Conservation (phyloP, 805 yeast species). For the Candida namnaoensis region DNA sequence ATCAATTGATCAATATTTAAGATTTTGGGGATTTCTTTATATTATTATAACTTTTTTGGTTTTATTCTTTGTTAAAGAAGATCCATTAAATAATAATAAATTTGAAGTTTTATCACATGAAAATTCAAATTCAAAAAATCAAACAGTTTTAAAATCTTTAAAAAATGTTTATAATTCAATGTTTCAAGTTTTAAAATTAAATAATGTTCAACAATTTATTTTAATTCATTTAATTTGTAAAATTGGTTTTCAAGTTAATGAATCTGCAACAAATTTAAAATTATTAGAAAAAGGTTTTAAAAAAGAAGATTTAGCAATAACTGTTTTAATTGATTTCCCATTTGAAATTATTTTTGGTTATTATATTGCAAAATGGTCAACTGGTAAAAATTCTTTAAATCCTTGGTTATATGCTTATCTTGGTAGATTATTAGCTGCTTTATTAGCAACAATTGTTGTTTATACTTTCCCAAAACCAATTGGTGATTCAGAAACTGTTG, state of each 20-base stretch:
- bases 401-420: conserved; percentile 90
- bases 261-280: conserved; percentile 90
- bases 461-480: conserved; percentile 50
- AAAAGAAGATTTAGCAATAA: conserved; percentile 87
- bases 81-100: conserved; percentile 40
- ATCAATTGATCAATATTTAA: conserved; percentile 65
- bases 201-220: conserved; percentile 67
- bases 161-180: conserved; percentile 53
- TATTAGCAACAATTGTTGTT: conserved; percentile 66
- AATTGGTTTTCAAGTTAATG: conserved; percentile 92
- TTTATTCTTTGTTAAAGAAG: conserved; percentile 58
- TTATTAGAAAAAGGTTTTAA: conserved; percentile 85
- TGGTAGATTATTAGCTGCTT: conserved; percentile 73
- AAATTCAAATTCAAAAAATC: conserved; percentile 20
- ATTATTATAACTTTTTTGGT: conserved; percentile 57
- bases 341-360: conserved; percentile 93
- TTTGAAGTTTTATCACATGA: conserved; percentile 1
- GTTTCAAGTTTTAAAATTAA: conserved; percentile 58
- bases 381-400: conserved; percentile 61
- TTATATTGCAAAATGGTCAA: conserved; percentile 92
- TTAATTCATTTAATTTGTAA: conserved; percentile 72
- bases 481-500: conserved; percentile 11
- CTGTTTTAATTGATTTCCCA: conserved; percentile 92
- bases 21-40: conserved; percentile 70
- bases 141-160: conserved; percentile 22